Evolutionary conservation across 768 basidiomycete genomes (phyloP), one percentile per base, ranked within the genome.

Genomic region (Neoboletus brunneissimus): DNA sequence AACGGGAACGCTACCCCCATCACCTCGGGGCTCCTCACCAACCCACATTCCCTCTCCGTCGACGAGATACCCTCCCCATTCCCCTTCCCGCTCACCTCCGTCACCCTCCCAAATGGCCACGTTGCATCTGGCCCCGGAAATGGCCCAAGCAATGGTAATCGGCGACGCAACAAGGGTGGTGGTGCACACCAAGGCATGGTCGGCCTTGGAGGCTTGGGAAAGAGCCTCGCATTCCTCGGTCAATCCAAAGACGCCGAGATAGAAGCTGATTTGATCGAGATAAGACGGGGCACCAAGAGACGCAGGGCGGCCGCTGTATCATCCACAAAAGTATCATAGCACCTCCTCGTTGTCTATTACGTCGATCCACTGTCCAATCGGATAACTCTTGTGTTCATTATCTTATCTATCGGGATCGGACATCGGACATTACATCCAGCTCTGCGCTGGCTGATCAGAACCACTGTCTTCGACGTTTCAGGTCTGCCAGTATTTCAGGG

Each of bases 21-120:
- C 63, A 85, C 87, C 1, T 78, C 83, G 2, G 86, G 84, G 0
- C 87, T 85, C 0, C 82, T 89, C 68, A 79, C 82, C 37, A 93
- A 91, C 67, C 91, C 91, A 2, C 88, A 91, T 66, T 93, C 91
- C 6, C 85, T 93, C 45, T 81, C 88, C 4, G 87, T 92, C 40
- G 91, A 94, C 61, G 91, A 93, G 65, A 81, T 94, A 37, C 89
- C 91, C 4, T 93, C 91, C 0, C 89, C 88, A 12, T 92, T 91
- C 77, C 88, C 90, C 0, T 77, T 90, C 11, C 81, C 88, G 1
- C 81, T 92, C 12, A 87, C 85, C 7, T 77, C 81, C 5, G 79
- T 78, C 16, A 75, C 77, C n/a, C 69, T 76, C 40, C 75, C 74
- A 3, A 74, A 67, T 38, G 63, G 74, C 51, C 58, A 73, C 27